Evolutionary conservation across 78 protist species (phyloP), one percentile per base, ranked within the genome.

Genomic region (Polysphondylium violaceum): DNA sequence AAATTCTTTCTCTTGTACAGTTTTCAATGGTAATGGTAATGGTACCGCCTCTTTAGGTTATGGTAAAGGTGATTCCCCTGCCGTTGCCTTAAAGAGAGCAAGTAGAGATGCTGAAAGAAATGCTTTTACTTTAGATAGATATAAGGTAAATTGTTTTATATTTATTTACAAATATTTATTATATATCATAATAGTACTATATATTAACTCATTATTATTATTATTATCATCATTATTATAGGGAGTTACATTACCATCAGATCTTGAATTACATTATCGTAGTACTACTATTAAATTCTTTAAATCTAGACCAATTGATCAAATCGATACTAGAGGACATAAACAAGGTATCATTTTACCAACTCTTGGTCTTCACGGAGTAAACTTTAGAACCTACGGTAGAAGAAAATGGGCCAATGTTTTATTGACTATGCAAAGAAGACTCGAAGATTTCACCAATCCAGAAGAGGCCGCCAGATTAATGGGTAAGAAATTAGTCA

Each of bases 21-120:
- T 88, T 2, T 59, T 88, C 72, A 31, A 23, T 0, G 94, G 94
- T 50, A 71, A 88, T 40, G 87, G 94, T 47, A 31, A 50, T 17
- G 87, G 94, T 55, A 53, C 87, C 19, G 94, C 86, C 27, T 74
- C 76, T 35, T 14, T 75, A 11, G 94, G 94, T 53, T 88, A 88
- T 65, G 94, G 94, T 50, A 88, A 88, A 55, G 79, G 87, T 78
- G 94, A 74, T 3, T 29, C 77, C 21, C 61, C 78, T 7, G 43
- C 41, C 0, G 25, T 63, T 44, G 94, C 94, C 1, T 59, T 76
- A 21, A 12, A 25, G 6, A 64, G 86, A 61, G 76, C 94, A 0
- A 6, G 27, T 0, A 64, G 47, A 65, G 94, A 88, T 51, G 87
- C 88, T 33, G 74, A 56, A 36, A 74, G 76, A 51, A 88, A 76